phyloP scores from a whole-genome alignment of 2,329 filamentous ascomycete genomes.

The Phyllosticta citribraziliensis region DNA sequence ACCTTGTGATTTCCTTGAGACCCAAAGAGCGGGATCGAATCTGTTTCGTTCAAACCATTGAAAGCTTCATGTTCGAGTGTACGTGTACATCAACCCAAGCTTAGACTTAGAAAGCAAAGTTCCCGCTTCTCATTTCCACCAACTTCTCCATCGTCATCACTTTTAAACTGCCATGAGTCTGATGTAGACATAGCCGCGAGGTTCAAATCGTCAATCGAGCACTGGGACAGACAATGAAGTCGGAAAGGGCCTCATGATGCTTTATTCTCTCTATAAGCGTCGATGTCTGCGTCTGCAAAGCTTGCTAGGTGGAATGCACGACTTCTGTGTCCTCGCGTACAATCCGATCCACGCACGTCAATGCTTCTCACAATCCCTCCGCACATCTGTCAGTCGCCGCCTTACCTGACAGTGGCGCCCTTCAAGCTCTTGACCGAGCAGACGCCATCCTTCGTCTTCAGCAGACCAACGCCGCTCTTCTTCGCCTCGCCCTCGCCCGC shows the following conservation, averaged over 20 bases:
- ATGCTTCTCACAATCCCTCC: no score
- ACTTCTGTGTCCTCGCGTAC: no score
- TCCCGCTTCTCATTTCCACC: background rate
- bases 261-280: no score
- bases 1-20: background rate
- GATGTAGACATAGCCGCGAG: no score
- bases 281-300: no score
- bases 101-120: background rate
- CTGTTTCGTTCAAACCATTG: background rate
- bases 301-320: no score
- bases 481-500: conserved; percentile 56
- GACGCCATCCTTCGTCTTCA: conserved; percentile 70
- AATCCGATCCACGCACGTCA: no score
- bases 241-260: no score
- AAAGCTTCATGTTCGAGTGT: background rate
- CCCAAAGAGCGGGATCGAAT: background rate
- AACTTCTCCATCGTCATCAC: no score
- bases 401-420: conserved; percentile 71
- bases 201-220: no score
- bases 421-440: conserved; percentile 78
- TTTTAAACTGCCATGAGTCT: background rate
- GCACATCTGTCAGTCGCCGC: background rate
- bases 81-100: background rate
- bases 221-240: no score
- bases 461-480: conserved; percentile 45